These are phyloP conservation scores for Stevia rebaudiana DNA, from an alignment of 140 eudicot genomes.

Conservation along the genomic window DNA sequence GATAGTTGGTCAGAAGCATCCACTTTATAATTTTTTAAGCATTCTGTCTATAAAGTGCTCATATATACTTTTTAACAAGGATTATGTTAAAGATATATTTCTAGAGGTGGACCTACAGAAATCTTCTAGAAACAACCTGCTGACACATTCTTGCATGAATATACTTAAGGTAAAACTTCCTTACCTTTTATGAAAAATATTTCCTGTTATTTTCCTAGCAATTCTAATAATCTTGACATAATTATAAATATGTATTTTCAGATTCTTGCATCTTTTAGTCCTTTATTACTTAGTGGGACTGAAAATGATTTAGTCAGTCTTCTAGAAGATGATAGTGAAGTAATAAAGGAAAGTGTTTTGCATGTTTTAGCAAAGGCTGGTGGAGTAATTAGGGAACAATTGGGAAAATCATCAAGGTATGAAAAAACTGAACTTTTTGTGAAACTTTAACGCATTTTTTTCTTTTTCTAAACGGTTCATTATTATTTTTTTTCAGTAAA, in stretches of 20 bases:
- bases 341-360: slow-evolving; percentile 82
- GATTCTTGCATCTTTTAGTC: slow-evolving; percentile 84
- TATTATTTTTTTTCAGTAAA: slow-evolving; percentile 42
- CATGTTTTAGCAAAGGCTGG: slow-evolving; percentile 93
- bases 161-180: slow-evolving; percentile 60
- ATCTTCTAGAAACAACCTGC: slow-evolving; percentile 43
- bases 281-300: slow-evolving; percentile 65
- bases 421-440: slow-evolving; percentile 7
- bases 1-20: slow-evolving; percentile 78
- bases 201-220: neutral
- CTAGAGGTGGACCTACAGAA: slow-evolving; percentile 56
- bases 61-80: slow-evolving; percentile 77
- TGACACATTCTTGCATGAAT: slow-evolving; percentile 74
- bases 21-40: slow-evolving; percentile 60
- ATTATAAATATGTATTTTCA: slow-evolving; percentile 28
- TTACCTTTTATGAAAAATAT: slow-evolving; percentile 5
- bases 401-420: slow-evolving; percentile 87
- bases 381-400: slow-evolving; percentile 71
- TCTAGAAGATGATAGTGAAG: slow-evolving; percentile 84
- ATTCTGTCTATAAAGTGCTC: slow-evolving; percentile 83
- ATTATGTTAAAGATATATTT: slow-evolving; percentile 76
- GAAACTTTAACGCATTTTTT: neutral
- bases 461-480: neutral
- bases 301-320: slow-evolving; percentile 75
- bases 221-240: slow-evolving; percentile 8